Conservation (phyloP, 768 basidiomycete species). For the Coprinopsis marcescibilis region DNA sequence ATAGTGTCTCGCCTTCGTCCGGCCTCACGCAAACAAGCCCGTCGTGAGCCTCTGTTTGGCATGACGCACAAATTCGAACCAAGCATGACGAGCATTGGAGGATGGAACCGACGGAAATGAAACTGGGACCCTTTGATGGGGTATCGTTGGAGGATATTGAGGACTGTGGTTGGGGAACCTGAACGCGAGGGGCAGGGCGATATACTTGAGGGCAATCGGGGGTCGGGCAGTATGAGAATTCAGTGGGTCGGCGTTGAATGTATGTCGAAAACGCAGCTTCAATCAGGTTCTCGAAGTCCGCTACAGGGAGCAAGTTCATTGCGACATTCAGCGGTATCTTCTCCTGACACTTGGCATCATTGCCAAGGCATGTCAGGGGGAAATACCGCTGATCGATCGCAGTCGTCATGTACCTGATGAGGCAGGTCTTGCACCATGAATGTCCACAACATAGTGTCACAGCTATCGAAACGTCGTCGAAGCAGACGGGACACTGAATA, state of each 20-base stretch:
- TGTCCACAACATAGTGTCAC: constrained; percentile 60
- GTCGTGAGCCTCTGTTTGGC: constrained; percentile 54
- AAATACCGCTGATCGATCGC: constrained; percentile 54
- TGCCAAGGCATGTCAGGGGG: constrained; percentile 69
- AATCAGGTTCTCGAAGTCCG: constrained; percentile 50
- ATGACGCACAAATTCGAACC: constrained; percentile 60
- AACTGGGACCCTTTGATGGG: neutral
- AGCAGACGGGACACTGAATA: constrained; percentile 61
- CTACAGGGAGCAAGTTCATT: constrained; percentile 40
- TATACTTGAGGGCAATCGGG: constrained; percentile 77
- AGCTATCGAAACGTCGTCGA: constrained; percentile 48
- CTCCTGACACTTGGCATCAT: constrained; percentile 51
- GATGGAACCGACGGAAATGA: constrained; percentile 29
- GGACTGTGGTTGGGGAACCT: neutral
- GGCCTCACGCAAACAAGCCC: constrained; percentile 59
- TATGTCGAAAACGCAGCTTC: constrained; percentile 58
- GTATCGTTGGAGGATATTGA: constrained; percentile 14
- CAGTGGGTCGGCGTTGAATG: constrained; percentile 50
- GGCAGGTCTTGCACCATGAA: constrained; percentile 59
- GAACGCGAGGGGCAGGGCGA: constrained; percentile 33
- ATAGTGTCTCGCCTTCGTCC: constrained; percentile 48
- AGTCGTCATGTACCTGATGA: constrained; percentile 52
- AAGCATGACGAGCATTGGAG: constrained; percentile 72
- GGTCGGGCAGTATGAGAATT: constrained; percentile 73
- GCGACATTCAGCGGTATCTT: constrained; percentile 52